Base-by-base conservation (phyloP, 1,284 basidiomycete species). In the Melampsora americana region DNA sequence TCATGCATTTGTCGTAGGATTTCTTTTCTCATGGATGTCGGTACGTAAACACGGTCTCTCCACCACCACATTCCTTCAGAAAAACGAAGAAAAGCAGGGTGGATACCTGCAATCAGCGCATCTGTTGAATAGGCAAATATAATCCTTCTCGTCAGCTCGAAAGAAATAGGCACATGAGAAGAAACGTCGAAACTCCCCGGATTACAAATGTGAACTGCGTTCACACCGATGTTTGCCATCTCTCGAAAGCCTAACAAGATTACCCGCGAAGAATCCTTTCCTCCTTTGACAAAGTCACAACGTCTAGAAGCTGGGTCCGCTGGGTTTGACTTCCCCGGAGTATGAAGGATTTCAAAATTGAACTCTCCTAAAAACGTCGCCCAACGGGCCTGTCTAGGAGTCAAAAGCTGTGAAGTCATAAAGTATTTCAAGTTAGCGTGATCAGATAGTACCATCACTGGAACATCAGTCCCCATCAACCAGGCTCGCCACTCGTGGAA, bases 1-100 rank as follows among this genome's bases (percentile, higher is more conserved):
- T 81, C 84, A 87, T 0, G 85, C 85, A 18, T 66, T 18, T 1
- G 48, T 6, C 0, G 80, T 79, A n/a, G n/a, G n/a, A n/a, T n/a
- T n/a, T n/a, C n/a, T n/a, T n/a, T 28, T 32, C 67, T 2, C 2
- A 69, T 16, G 20, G 4, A 6, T 5, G 39, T 12, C 23, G 65
- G 65, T 18, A 66, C 65, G 50, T 39, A 66, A 5, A 66, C 16
- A 4, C 42, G 3, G 50, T 66, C 39, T 7, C 26, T 2, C 12
- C 16, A 23, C 39, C 39, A 66, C 4, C 23, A 23, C 5, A 66
- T 7, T 20, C 20, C 39, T 39, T 66, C 39, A n/a, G n/a, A n/a
- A n/a, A n/a, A n/a, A n/a, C n/a, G n/a, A n/a, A n/a, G n/a, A n/a
- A n/a, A n/a, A n/a, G n/a, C n/a, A n/a, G n/a, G n/a, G n/a, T n/a